Evolutionary conservation across 2,329 filamentous ascomycete species (phyloP), one percentile per base, ranked within the genome.

Genomic region (Alternaria ethzedia): DNA sequence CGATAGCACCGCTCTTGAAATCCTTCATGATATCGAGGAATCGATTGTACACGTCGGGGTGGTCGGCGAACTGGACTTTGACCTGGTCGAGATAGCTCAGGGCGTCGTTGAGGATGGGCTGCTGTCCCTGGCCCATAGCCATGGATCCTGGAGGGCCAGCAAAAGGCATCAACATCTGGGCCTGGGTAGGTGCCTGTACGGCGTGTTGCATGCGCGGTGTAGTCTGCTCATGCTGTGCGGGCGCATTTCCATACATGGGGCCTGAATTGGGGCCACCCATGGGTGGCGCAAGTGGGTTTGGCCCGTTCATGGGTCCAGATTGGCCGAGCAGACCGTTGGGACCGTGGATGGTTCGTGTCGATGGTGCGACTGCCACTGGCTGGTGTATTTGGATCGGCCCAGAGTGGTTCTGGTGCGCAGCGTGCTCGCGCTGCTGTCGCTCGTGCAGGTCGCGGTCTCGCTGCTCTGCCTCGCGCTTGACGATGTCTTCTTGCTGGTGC

Each of bases 1-100:
- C 96, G 73, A 99, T 99, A 88, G 94, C 94, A 82, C 97, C 95
- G 74, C 94, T 97, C 82, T 99, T 99, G 80, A 99, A 99, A 73
- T 99, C 96, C 77, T 99, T 99, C 96, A 99, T 99, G 52, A 99
- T 99, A 73, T 99, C 96, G 49, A 99, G 83, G 73, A 99, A 98
- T 41, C 92, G 87, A 75, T 98, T 98, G 76, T 99, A 99, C 0
- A 99, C 96, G 79, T 98, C 95, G 5, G 96, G 94, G 70, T 97
- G 94, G 67, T 98, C 95, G 64, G 94, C 92, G 72, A 99, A 99
- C 76, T 97, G 94, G 26, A 98, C 94, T 81, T 99, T 99, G 68
- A 99, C 96, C 80, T 98, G 96, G 77, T 99, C 96, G 23, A 99
- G 88, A 77, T 99, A 99, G 75, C 94, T 97, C 47, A 99, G 86